Conservation (phyloP, 2,329 filamentous ascomycete genomes). For the Lachnellula hyalina region DNA sequence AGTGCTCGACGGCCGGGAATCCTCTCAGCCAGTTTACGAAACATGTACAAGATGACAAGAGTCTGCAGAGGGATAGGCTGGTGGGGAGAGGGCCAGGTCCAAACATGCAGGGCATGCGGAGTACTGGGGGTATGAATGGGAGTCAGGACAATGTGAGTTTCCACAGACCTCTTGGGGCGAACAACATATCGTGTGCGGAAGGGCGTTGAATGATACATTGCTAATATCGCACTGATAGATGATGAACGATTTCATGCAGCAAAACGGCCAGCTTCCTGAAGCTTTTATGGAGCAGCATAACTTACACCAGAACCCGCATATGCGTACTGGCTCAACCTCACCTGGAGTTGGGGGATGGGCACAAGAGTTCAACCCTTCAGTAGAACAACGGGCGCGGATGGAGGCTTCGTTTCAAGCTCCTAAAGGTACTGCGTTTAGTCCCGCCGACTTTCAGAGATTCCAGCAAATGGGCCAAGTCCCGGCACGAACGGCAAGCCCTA, state of each 20-base stretch:
- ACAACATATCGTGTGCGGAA: not conserved
- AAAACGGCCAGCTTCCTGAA: constrained; percentile 55
- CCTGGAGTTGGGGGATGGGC: constrained; percentile 51
- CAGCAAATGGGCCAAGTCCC: constrained; percentile 62
- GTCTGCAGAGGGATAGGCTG: constrained; percentile 83
- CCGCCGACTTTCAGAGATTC: constrained; percentile 84
- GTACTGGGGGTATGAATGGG: constrained; percentile 44
- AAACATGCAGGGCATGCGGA: constrained; percentile 72
- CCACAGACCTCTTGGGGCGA: not conserved
- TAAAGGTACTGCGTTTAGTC: constrained; percentile 59
- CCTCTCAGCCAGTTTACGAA: constrained; percentile 97
- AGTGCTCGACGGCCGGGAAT: constrained; percentile 95
- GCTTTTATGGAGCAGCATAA: constrained; percentile 31
- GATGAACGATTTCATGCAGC: constrained; percentile 90
- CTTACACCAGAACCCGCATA: constrained; percentile 24
- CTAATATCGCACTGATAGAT: constrained; percentile 49
- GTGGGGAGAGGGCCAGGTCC: constrained; percentile 68
- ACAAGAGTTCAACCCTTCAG: constrained; percentile 56
- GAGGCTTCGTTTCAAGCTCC: constrained; percentile 63
- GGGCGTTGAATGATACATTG: not conserved
- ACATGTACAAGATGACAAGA: constrained; percentile 94
- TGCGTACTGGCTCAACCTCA: constrained; percentile 26
- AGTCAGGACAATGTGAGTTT: constrained; percentile 65
- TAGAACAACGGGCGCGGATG: constrained; percentile 56
- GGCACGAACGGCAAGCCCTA: constrained; percentile 56